Conservation (phyloP, 2,329 filamentous ascomycete genomes). For the Peltaster fructicola region DNA sequence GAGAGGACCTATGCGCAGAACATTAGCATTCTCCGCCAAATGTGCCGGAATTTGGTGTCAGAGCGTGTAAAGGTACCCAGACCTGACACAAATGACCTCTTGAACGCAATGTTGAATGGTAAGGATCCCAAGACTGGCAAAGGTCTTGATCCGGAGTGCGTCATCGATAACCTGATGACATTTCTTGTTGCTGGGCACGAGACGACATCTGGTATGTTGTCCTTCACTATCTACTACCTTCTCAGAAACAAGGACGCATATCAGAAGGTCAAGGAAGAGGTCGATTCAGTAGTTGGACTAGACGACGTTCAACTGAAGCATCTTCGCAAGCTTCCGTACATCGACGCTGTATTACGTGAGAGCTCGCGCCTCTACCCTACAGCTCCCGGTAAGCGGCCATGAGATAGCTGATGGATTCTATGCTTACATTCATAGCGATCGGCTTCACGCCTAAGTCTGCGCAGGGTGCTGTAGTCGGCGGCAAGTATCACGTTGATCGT, state of each 20-base stretch:
- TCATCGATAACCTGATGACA: conserved; percentile 50
- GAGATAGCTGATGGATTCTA: too few species aligned
- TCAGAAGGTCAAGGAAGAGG: conserved; percentile 45
- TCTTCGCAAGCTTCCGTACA: conserved; percentile 46
- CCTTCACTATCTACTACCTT: conserved; percentile 35
- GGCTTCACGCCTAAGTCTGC: conserved; percentile 37
- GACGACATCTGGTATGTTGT: conserved; percentile 49
- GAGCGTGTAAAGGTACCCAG: conserved; percentile 36
- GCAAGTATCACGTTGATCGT: conserved; percentile 42
- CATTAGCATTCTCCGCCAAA: too few species aligned
- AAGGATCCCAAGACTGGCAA: conserved; percentile 50
- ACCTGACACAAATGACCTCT: conserved; percentile 43
- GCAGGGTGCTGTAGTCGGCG: conserved; percentile 30
- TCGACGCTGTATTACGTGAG: conserved; percentile 49
- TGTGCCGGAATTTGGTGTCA: conserved; percentile 43
- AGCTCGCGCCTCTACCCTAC: conserved; percentile 42
- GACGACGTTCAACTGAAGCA: conserved; percentile 42
- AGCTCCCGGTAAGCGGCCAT: too few species aligned
- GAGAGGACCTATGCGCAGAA: too few species aligned
- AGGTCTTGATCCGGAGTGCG: conserved; percentile 42
- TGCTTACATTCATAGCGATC: too few species aligned
- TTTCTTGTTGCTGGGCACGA: conserved; percentile 56
- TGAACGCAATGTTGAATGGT: conserved; percentile 52
- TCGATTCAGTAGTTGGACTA: conserved; percentile 46
- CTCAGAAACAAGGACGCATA: conserved; percentile 44